These are phyloP conservation scores for Pythium graminicola DNA, from an alignment of 352 stramenopile species.

Conservation along the genomic window DNA sequence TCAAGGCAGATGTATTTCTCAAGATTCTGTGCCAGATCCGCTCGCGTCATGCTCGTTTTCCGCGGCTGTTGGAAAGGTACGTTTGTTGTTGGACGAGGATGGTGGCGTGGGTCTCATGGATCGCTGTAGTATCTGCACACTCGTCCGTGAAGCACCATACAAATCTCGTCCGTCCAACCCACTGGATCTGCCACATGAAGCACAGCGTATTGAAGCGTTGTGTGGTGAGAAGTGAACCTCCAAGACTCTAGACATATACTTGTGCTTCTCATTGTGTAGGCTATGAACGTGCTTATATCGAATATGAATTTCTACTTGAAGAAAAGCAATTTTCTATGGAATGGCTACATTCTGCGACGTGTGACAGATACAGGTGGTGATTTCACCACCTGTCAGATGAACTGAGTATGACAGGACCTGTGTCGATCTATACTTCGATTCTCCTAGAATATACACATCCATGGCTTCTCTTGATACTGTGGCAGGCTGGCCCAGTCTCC, in stretches of 20 bases:
- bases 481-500: too few relatives aligned
- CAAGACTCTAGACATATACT: too few relatives aligned
- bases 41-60: slow-evolving; percentile 3
- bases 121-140: background rate
- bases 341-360: too few relatives aligned
- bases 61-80: slow-evolving; percentile 9
- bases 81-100: background rate
- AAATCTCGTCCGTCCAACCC: background rate
- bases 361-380: too few relatives aligned
- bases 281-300: background rate
- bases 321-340: too few relatives aligned
- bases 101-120: background rate
- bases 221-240: background rate
- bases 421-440: too few relatives aligned
- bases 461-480: too few relatives aligned
- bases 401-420: too few relatives aligned
- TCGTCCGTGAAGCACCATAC: background rate
- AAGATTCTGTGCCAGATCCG: background rate
- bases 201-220: background rate
- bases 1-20: background rate
- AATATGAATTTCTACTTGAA: too few relatives aligned
- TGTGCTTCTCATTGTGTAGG: too few relatives aligned
- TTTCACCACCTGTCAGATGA: too few relatives aligned
- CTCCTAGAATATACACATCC: too few relatives aligned
- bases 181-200: background rate